Conservation (phyloP, 805 yeast genomes). For the Candida hungchunana region DNA sequence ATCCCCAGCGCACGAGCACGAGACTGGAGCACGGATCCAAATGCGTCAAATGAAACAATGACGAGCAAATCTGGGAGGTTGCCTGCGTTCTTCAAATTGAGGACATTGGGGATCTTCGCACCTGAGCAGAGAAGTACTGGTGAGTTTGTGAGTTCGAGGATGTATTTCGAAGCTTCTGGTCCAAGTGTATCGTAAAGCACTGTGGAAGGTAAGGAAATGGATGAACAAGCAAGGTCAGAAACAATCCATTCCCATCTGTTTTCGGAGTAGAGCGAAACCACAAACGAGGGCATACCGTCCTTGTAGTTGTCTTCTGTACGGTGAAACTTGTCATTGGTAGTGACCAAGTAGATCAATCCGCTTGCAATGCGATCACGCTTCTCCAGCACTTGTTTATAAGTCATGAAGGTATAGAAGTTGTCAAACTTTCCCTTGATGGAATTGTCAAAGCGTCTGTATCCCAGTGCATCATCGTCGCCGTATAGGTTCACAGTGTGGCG, state of each 20-base stretch:
- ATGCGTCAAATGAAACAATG: conserved; percentile 44
- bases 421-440: conserved; percentile 33
- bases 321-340: conserved; percentile 36
- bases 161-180: conserved; percentile 56
- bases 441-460: conserved; percentile 28
- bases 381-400: conserved; percentile 36
- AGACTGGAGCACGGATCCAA: conserved; percentile 29
- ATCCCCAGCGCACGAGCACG: conserved; percentile 22
- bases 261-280: conserved; percentile 47
- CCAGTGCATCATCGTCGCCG: conserved; percentile 32
- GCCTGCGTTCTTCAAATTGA: conserved; percentile 28
- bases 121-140: conserved; percentile 54
- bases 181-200: conserved; percentile 56
- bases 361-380: conserved; percentile 46
- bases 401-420: conserved; percentile 36
- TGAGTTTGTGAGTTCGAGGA: conserved; percentile 53
- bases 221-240: conserved; percentile 51
- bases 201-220: conserved; percentile 37
- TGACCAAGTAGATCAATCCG: conserved; percentile 39
- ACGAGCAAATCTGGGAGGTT: conserved; percentile 34
- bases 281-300: conserved; percentile 4
- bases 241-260: conserved; percentile 68
- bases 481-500: conserved; percentile 17
- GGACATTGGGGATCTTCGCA: conserved; percentile 38
- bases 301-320: conserved; percentile 10